A percentile compares a stretch with the other conserved stretches of the same genome.
phyloP scores from a whole-genome alignment of 768 basidiomycete species.

The Tylopilus sp. region DNA sequence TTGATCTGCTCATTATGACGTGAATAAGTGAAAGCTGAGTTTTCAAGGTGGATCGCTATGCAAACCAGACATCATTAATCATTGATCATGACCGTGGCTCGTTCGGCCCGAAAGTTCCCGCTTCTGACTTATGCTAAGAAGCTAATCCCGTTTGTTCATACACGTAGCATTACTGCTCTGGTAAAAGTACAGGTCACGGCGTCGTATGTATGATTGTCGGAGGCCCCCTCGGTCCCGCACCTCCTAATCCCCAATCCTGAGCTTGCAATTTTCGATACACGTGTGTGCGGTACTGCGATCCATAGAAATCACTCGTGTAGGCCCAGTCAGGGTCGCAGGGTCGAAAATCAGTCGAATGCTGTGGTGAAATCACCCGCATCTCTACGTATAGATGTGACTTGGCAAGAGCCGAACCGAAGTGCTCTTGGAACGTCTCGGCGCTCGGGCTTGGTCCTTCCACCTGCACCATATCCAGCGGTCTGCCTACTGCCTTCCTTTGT shows the following conservation, averaged over 20 bases:
- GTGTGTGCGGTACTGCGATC: conserved; percentile 28
- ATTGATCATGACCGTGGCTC: not conserved
- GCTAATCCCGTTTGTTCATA: not conserved
- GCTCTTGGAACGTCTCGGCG: conserved; percentile 25
- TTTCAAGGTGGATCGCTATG: conserved; percentile 9
- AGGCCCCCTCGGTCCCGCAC: conserved; percentile 23
- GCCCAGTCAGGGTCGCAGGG: conserved; percentile 29
- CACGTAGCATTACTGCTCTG: not conserved
- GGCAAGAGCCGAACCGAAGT: conserved; percentile 20
- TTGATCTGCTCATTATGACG: not conserved
- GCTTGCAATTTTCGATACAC: conserved; percentile 30
- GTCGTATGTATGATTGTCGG: conserved; percentile 26
- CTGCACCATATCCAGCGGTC: conserved; percentile 22
- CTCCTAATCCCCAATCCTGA: conserved; percentile 25
- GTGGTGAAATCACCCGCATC: conserved; percentile 16
- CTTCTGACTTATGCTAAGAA: not conserved
- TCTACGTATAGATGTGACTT: conserved; percentile 28
- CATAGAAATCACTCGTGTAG: conserved; percentile 26
- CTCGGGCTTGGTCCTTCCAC: conserved; percentile 23
- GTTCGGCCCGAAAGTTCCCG: not conserved
- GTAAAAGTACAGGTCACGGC: conserved; percentile 8
- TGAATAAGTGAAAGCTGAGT: conserved; percentile 8
- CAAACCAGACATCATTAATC: too few relatives aligned
- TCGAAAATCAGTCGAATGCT: conserved; percentile 15
- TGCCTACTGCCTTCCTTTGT: conserved; percentile 30